Base-by-base conservation (phyloP, 2,329 filamentous ascomycete species). In the Pseudogymnoascus sp. region DNA sequence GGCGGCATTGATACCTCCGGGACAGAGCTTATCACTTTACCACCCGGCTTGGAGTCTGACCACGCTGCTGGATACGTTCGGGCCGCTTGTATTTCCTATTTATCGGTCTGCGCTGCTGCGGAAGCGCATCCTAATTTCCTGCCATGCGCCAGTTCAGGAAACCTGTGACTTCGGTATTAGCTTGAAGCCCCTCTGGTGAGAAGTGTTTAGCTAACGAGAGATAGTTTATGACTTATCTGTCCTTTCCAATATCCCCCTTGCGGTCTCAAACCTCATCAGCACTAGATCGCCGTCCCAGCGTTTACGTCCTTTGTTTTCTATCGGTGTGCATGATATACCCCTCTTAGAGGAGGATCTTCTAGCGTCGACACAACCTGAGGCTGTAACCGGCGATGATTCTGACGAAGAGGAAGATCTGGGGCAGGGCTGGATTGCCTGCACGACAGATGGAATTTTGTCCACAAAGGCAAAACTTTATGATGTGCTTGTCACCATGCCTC, bases 141-240 rank as follows among this genome's bases (percentile, higher is more conserved):
- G 89, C 16, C 87, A 93, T 73, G 88, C 93, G 9, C 95, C 95
- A 0, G 91, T 99, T 21, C 88, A 93, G 72, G 80, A 86, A 69
- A 84, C 86, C 61, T 97, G 93, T 78, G 91, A 96, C 75, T 96
- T 93, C 80, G 92, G 93, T 96, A 80, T 40, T 76, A 61, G 21
- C 31, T 8, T 49, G 23, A 43, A 5, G 4, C 25, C 18, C 23
- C 18, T 7, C 28, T 43, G n/a, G 33, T 12, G 18, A 58, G 5
- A 55, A 18, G n/a, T 38, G 9, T 21, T 40, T 63, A 31, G 38
- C 62, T 66, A 61, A 67, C 61, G 28, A 40, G 5, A 62, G 14
- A n/a, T 58, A 93, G 95, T 97, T 65, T 99, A 97, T 76, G 87
- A 95, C 73, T 84, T 97, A 60, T 97, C 93, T n/a, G 83, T 97